phyloP scores from a whole-genome alignment of 2,329 filamentous ascomycete species.

The Fusarium camptoceras region DNA sequence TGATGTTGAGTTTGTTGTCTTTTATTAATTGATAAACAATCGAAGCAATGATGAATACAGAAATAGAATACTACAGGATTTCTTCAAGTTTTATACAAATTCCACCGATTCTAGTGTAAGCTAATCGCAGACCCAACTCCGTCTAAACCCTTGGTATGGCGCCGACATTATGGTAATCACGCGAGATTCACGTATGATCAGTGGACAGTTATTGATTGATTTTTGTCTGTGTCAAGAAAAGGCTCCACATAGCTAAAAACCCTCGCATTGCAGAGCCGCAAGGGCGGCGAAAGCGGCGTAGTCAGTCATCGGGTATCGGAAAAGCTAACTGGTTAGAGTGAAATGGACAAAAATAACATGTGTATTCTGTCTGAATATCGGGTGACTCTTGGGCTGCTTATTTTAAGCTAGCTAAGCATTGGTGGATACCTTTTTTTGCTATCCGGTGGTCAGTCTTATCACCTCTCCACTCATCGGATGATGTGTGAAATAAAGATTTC shows the following conservation, averaged over 20 bases:
- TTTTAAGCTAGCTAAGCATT: neutral
- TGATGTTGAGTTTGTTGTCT: neutral
- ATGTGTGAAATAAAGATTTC: neutral
- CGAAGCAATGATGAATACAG: neutral
- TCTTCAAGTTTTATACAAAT: neutral
- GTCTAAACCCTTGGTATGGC: neutral
- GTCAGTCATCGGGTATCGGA: neutral
- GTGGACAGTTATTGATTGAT: neutral
- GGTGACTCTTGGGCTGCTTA: neutral
- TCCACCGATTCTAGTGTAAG: neutral
- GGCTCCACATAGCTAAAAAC: neutral
- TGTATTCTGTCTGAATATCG: accelerated
- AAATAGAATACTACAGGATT: neutral
- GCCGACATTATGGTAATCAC: neutral
- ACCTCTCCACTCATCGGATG: neutral
- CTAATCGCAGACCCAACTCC: constrained; percentile 4
- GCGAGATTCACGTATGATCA: constrained; percentile 1
- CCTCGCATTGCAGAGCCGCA: neutral
- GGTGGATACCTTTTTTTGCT: neutral
- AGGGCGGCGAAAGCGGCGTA: neutral
- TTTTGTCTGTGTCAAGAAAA: neutral
- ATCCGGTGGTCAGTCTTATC: neutral
- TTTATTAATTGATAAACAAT: neutral
- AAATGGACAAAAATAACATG: neutral
- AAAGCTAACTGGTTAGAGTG: neutral